Conservation (phyloP, 2,329 filamentous ascomycete genomes). For the Xylaria sp. region DNA sequence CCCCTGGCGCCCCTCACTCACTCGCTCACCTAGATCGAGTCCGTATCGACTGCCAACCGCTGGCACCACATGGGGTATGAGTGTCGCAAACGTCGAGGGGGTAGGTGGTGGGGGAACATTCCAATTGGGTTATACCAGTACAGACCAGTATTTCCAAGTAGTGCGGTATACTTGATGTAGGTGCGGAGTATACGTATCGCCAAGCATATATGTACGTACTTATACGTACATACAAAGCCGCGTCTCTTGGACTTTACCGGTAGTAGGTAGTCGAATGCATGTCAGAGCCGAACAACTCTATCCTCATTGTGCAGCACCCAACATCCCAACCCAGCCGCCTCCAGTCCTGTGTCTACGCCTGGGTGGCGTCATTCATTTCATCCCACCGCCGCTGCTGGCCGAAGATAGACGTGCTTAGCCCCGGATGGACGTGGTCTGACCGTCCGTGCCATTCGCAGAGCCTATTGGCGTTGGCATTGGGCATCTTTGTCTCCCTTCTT, state of each 20-base stretch:
- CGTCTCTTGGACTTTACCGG: no score
- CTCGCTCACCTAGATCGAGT: neutral
- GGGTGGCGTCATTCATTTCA: constrained; percentile 23
- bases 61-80: neutral
- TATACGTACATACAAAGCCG: neutral
- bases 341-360: neutral
- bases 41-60: neutral
- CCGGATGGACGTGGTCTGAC: constrained; percentile 31
- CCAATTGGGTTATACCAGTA: neutral
- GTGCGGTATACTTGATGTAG: neutral
- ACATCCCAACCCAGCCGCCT: no score
- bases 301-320: neutral
- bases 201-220: neutral
- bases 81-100: neutral
- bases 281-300: neutral
- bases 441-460: constrained; percentile 24
- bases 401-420: constrained; percentile 36
- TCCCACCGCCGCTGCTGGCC: constrained; percentile 36
- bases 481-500: constrained; percentile 23
- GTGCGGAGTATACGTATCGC: neutral
- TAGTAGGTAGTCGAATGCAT: neutral
- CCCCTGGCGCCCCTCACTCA: neutral
- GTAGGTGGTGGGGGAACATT: neutral
- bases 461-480: constrained; percentile 21
- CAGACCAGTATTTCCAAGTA: neutral